These are phyloP conservation scores for Gregarina niphandrodes DNA, from an alignment of 169 alveolate species.

Conservation along the genomic window DNA sequence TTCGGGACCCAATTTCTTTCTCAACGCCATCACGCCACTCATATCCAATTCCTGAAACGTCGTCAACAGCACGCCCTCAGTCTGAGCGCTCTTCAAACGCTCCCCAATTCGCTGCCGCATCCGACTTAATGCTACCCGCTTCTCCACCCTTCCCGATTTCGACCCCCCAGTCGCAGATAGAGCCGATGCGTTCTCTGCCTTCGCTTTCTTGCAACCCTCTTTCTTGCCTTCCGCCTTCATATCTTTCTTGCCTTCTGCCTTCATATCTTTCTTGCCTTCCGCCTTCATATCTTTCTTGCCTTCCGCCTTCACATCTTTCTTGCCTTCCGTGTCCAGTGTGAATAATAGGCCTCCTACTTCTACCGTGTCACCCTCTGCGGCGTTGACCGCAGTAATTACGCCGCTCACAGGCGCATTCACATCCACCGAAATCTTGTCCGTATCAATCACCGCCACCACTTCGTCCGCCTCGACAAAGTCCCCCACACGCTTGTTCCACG, in stretches of 20 bases:
- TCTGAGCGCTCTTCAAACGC: slow-evolving; percentile 68
- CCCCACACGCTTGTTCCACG: slow-evolving; percentile 52
- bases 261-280: too few species aligned
- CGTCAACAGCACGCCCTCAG: slow-evolving; percentile 64
- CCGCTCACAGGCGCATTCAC: slow-evolving; percentile 59
- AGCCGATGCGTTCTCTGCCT: too few species aligned
- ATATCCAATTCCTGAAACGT: slow-evolving; percentile 53
- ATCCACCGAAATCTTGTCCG: slow-evolving; percentile 76
- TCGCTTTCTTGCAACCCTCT: too few species aligned
- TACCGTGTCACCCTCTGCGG: slow-evolving; percentile 51
- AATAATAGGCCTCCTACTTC: slow-evolving; percentile 54
- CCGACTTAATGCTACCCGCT: slow-evolving; percentile 57
- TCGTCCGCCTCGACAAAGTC: slow-evolving; percentile 63
- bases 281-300: too few species aligned
- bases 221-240: too few species aligned
- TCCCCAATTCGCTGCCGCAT: slow-evolving; percentile 65
- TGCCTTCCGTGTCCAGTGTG: slow-evolving; percentile 51
- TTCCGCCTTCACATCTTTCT: too few species aligned
- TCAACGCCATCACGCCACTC: slow-evolving; percentile 34
- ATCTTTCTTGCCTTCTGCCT: too few species aligned
- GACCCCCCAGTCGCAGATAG: too few species aligned
- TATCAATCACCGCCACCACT: slow-evolving; percentile 66
- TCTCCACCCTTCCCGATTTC: too few species aligned
- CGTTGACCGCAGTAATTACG: slow-evolving; percentile 21
- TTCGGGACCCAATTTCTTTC: too few species aligned